Evolutionary conservation across 2,329 filamentous ascomycete genomes (phyloP).

Genomic region (Didymosphaeria variabile): DNA sequence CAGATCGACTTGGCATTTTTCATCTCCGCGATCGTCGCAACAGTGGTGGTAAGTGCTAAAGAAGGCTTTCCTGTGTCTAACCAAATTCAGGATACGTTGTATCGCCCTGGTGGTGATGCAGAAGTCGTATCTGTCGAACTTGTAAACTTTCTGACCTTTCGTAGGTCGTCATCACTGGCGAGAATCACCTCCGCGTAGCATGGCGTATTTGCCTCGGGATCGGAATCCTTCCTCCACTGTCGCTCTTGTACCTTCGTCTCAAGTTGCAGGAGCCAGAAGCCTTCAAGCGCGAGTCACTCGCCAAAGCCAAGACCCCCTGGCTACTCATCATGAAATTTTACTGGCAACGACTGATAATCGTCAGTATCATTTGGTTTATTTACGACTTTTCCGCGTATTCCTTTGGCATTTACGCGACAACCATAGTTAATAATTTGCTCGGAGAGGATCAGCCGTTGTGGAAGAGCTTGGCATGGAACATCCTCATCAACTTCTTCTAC

Average conservation of each 20-base stretch:
- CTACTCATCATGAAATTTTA: slow-evolving; percentile 61
- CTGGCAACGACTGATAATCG: slow-evolving; percentile 64
- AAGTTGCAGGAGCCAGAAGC: slow-evolving; percentile 63
- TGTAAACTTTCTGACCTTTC: neutral
- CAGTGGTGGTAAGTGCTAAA: slow-evolving; percentile 61
- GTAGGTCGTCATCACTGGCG: slow-evolving; percentile 61
- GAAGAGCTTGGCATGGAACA: slow-evolving; percentile 86
- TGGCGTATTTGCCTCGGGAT: slow-evolving; percentile 82
- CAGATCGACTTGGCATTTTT: slow-evolving; percentile 90
- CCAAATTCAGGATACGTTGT: neutral
- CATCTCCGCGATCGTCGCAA: slow-evolving; percentile 79
- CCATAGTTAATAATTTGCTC: slow-evolving; percentile 74
- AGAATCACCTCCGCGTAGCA: slow-evolving; percentile 73
- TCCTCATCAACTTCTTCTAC: slow-evolving; percentile 88
- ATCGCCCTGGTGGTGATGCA: neutral
- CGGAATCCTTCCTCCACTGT: slow-evolving; percentile 57
- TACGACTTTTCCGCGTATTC: slow-evolving; percentile 80
- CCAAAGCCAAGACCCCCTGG: slow-evolving; percentile 55
- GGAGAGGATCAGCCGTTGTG: slow-evolving; percentile 70
- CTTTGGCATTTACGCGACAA: slow-evolving; percentile 84
- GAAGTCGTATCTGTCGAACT: slow-evolving; percentile 50
- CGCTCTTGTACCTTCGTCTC: slow-evolving; percentile 65
- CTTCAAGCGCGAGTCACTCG: slow-evolving; percentile 60
- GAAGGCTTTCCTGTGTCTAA: neutral
- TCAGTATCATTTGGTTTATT: slow-evolving; percentile 65